Percentiles rank a stretch among this genome's conserved stretches.
phyloP scores from a whole-genome alignment of 1,139 yeast genomes.

The Saccharomycopsis hybrid region DNA sequence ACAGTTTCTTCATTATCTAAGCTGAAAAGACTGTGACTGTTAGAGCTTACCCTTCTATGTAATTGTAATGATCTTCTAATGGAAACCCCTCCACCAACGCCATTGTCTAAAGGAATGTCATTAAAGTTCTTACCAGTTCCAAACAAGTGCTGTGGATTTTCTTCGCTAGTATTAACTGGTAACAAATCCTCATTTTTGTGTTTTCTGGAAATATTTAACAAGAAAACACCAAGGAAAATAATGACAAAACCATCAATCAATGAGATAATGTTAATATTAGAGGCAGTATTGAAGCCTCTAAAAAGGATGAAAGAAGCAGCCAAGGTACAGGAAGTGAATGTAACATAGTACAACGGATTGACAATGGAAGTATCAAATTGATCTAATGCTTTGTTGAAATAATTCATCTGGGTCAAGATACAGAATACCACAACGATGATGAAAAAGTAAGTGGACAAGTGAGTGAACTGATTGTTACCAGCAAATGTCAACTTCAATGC shows the following conservation, averaged over 20 bases:
- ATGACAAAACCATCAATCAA: constrained; percentile 80
- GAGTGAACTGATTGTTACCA: constrained; percentile 89
- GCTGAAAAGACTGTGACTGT: constrained; percentile 18
- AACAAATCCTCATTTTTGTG: constrained; percentile 32
- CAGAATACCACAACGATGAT: constrained; percentile 73
- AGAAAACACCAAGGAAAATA: constrained; percentile 81
- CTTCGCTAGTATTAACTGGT: constrained; percentile 22
- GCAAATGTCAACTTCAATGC: constrained; percentile 78
- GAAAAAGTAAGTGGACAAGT: constrained; percentile 77
- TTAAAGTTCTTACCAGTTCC: constrained; percentile 38
- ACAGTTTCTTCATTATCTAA: constrained; percentile 44
- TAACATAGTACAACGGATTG: constrained; percentile 84
- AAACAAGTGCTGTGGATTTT: constrained; percentile 24
- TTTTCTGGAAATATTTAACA: constrained; percentile 72
- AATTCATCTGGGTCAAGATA: constrained; percentile 87
- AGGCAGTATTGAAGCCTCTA: constrained; percentile 80
- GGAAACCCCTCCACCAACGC: constrained; percentile 76
- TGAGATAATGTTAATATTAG: constrained; percentile 78
- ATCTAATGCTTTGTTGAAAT: constrained; percentile 87
- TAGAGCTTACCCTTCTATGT: constrained; percentile 31
- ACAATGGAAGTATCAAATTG: constrained; percentile 91
- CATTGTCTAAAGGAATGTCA: constrained; percentile 83
- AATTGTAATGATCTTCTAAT: constrained; percentile 40
- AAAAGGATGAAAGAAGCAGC: constrained; percentile 82
- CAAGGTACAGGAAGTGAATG: constrained; percentile 85